These are phyloP conservation scores for Aspergillus cavernicola DNA, from an alignment of 495 filamentous ascomycete genomes.

Conservation along the genomic window DNA sequence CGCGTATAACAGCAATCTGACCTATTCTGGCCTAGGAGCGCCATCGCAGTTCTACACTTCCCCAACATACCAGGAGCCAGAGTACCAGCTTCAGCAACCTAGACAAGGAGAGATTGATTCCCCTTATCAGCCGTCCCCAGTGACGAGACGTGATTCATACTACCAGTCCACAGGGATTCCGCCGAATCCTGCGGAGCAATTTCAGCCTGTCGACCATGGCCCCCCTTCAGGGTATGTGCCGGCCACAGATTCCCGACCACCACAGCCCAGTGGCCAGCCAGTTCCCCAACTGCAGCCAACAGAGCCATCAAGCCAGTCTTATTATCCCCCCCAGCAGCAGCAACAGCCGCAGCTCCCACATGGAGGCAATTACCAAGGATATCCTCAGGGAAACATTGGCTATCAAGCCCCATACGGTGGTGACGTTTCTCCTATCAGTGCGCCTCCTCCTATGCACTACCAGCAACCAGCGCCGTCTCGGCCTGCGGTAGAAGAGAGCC, in stretches of 20 bases:
- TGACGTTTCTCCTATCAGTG: conserved; percentile 36
- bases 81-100: conserved; percentile 17
- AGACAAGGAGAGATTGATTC: conserved; percentile 29
- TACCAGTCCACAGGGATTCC: conserved; percentile 27
- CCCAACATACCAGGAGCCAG: conserved; percentile 22
- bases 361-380: conserved; percentile 34
- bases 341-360: conserved; percentile 48
- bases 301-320: conserved; percentile 31
- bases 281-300: conserved; percentile 19
- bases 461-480: conserved; percentile 44
- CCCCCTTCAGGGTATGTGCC: conserved; percentile 32
- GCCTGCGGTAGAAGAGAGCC: conserved; percentile 72
- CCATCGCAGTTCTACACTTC: conserved; percentile 33
- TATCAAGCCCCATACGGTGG: conserved; percentile 50
- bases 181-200: conserved; percentile 29
- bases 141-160: conserved; percentile 24
- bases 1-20: conserved; percentile 20
- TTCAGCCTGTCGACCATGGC: conserved; percentile 23
- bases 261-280: conserved; percentile 21
- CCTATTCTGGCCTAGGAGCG: conserved; percentile 19
- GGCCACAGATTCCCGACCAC: conserved; percentile 24
- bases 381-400: conserved; percentile 27
- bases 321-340: conserved; percentile 40
- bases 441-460: conserved; percentile 60
- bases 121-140: conserved; percentile 26